phyloP scores from a whole-genome alignment of 2,329 filamentous ascomycete genomes.

The Cordyceps cicadae region DNA sequence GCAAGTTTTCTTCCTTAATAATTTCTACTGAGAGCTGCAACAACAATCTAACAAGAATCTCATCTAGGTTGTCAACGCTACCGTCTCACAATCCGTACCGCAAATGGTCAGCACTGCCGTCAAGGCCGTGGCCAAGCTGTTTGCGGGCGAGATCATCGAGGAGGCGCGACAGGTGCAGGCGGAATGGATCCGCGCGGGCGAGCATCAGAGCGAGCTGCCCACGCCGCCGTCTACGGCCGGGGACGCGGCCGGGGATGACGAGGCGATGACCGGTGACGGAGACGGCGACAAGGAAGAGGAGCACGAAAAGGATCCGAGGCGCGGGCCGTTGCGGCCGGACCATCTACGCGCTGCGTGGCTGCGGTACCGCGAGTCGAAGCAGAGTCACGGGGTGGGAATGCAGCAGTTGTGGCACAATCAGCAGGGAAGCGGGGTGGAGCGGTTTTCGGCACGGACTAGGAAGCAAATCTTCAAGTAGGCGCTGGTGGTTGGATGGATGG shows the following conservation, averaged over 20 bases:
- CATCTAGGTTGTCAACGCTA: conserved; percentile 63
- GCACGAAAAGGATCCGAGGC: conserved; percentile 22
- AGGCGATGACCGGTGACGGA: conserved; percentile 18
- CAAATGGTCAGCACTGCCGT: conserved; percentile 67
- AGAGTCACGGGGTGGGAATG: conserved; percentile 55
- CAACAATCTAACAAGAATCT: neutral
- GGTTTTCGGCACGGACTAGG: conserved; percentile 47
- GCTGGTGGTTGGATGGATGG: neutral
- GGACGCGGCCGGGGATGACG: conserved; percentile 18
- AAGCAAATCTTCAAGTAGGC: conserved; percentile 43
- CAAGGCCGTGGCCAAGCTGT: conserved; percentile 67
- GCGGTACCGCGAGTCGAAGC: conserved; percentile 54
- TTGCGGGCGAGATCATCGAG: conserved; percentile 69
- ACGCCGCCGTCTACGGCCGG: conserved; percentile 29
- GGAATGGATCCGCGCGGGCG: conserved; percentile 58
- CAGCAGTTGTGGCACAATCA: conserved; percentile 54
- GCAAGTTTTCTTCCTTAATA: conserved; percentile 30
- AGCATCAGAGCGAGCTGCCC: conserved; percentile 47
- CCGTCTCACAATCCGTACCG: conserved; percentile 70
- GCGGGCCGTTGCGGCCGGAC: conserved; percentile 60
- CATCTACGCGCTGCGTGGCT: conserved; percentile 67
- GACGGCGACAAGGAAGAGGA: conserved; percentile 8
- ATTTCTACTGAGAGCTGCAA: neutral
- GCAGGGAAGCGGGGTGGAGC: conserved; percentile 49
- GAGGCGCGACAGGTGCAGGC: conserved; percentile 60